These are phyloP conservation scores for Phytophthora niederhauseri DNA, from an alignment of 352 stramenopile genomes.

Conservation along the genomic window DNA sequence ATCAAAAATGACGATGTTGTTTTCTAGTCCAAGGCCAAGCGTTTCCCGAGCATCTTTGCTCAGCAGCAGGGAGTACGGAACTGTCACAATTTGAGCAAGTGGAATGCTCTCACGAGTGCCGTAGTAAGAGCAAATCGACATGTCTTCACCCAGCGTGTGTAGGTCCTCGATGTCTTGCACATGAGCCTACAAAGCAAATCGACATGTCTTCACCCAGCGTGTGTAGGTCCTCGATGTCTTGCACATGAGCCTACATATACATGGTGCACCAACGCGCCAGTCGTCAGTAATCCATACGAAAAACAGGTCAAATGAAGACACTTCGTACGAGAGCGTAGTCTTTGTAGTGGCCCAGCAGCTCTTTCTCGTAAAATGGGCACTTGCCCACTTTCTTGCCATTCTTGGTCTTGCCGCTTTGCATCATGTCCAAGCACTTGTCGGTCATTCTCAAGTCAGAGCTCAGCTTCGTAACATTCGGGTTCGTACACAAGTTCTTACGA, in stretches of 20 bases:
- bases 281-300: constrained; percentile 10
- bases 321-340: constrained; percentile 76
- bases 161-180: constrained; percentile 98
- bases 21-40: constrained; percentile 85
- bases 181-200: constrained; percentile 88
- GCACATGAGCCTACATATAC: constrained; percentile 62
- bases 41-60: constrained; percentile 91
- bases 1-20: constrained; percentile 97
- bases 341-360: constrained; percentile 73
- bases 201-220: constrained; percentile 90
- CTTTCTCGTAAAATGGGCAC: constrained; percentile 86
- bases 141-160: constrained; percentile 85
- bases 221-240: constrained; percentile 97
- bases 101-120: constrained; percentile 89
- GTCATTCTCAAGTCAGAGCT: constrained; percentile 81
- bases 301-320: not conserved
- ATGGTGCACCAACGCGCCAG: not conserved
- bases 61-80: constrained; percentile 95
- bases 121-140: constrained; percentile 98
- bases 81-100: constrained; percentile 89
- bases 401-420: constrained; percentile 69
- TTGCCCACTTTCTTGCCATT: constrained; percentile 61
- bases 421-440: constrained; percentile 88
- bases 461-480: constrained; percentile 70
- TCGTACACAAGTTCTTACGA: constrained; percentile 86